A percentile compares a stretch with the other conserved stretches of the same genome.
Conservation (phyloP, 768 basidiomycete genomes). For the Pisolithus tinctorius region DNA sequence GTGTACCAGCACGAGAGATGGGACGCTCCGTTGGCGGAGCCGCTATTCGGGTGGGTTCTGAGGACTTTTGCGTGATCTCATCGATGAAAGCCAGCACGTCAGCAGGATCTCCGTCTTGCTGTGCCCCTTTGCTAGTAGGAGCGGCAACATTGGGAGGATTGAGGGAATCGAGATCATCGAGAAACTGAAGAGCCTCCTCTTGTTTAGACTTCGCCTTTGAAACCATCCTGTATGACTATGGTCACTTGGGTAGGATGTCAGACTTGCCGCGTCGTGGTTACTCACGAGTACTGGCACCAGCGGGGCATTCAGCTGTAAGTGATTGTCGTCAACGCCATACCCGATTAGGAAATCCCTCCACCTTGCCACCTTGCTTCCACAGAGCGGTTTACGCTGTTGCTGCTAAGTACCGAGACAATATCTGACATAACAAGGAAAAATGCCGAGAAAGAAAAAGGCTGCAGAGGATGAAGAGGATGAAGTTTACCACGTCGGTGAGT, state of each 20-base stretch:
- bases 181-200: constrained; percentile 85
- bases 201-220: constrained; percentile 67
- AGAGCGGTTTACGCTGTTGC: not conserved
- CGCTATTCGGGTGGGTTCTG: constrained; percentile 62
- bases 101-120: constrained; percentile 59
- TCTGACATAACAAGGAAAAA: constrained; percentile 1
- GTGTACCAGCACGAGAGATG: constrained; percentile 61
- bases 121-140: constrained; percentile 14
- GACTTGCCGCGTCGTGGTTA: no score
- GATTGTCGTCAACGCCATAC: no score
- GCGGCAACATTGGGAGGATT: constrained; percentile 13
- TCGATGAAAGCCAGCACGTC: constrained; percentile 91
- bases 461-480: constrained; percentile 27
- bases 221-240: constrained; percentile 22
- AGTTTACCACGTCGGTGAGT: constrained; percentile 44
- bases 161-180: constrained; percentile 76
- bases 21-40: constrained; percentile 50
- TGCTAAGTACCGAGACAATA: not conserved
- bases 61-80: constrained; percentile 89
- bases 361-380: no score
- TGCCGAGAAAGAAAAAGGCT: constrained; percentile 22
- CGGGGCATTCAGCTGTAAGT: no score
- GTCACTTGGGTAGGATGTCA: not conserved
- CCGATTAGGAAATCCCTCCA: no score
- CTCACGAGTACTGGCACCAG: no score